Base-by-base conservation (phyloP, 139 green algal genomes). In the Asterochloris sp. region DNA sequence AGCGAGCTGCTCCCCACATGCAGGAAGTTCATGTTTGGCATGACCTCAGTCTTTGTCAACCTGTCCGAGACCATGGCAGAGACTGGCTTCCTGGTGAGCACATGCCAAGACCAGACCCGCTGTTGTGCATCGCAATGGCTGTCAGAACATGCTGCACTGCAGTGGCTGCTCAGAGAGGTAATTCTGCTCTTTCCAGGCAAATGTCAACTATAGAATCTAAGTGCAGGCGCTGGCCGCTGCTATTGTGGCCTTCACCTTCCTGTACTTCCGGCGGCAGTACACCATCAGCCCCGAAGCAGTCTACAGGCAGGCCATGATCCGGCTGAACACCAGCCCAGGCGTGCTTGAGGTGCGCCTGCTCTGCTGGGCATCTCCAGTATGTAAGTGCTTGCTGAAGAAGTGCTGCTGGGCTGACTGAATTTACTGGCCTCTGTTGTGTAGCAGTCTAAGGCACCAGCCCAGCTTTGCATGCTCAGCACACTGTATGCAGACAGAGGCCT, bases 281-380 rank as follows among this genome's bases (percentile, higher is more conserved):
- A 89, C 71, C n/a, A 88, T 95, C n/a, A 85, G 84, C 62, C 85
- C 90, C 13, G 67, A 78, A 69, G 24, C 88, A 6, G 91, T 93
- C 61, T 94, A 94, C 85, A 83, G 92, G 17, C 60, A 86, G 38
- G 92, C 92, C 21, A 89, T 95, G 86, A 24, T 90, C 26, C 83
- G 74, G 28, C 86, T 96, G 12, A 96, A 95, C 82, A 92, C 89
- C 0, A 87, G 90, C 78, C 89, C 92, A 0, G 90, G 87, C 15
- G 83, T 93, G 76, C 82, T 95, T 27, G 90, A 95, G 88, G 91
- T 90, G 69, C 61, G 67, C 13, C n/a, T 79, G 28, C 71, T 76
- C 19, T 38, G 23, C 23, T n/a, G n/a, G n/a, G n/a, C n/a, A n/a
- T n/a, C n/a, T n/a, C n/a, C n/a, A 38, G 26, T 1, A 38, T 2